Percentiles rank a stretch among this genome's conserved stretches.
Evolutionary conservation across 306 rosid species (phyloP).

Genomic region (Casuarina cunninghamiana): DNA sequence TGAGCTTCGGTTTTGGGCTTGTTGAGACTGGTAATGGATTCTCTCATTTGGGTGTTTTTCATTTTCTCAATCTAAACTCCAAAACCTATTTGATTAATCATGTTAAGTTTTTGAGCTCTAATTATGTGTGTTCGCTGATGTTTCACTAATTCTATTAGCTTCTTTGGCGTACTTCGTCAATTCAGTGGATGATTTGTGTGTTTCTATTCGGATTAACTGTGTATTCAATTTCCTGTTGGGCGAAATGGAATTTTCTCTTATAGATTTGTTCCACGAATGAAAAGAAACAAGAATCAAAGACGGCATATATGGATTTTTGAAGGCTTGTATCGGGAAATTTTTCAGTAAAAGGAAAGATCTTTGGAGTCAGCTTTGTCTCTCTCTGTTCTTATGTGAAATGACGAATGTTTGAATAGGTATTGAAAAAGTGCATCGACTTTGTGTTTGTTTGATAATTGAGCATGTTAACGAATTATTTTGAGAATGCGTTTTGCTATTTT

Average conservation of each 20-base stretch:
- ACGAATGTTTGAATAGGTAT: not conserved
- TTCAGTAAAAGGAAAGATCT: not conserved
- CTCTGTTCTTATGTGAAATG: not conserved
- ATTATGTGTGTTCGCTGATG: not conserved
- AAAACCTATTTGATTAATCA: not conserved
- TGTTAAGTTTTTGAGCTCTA: conserved; percentile 4
- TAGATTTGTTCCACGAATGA: not conserved
- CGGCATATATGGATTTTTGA: not conserved
- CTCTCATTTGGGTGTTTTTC: not conserved
- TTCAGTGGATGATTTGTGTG: not conserved
- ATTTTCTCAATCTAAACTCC: conserved; percentile 7
- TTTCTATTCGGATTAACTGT: not conserved
- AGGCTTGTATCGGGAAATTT: not conserved
- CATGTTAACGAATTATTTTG: not conserved
- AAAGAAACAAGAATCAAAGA: not conserved
- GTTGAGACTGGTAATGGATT: not conserved
- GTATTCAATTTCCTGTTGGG: not conserved
- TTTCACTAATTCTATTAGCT: not conserved
- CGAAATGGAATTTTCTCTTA: not conserved
- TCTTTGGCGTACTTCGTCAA: not conserved
- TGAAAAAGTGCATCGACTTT: too few species aligned
- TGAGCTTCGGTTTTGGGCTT: not conserved
- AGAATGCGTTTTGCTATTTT: not conserved
- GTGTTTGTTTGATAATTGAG: not conserved
- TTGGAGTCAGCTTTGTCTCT: not conserved